Conservation (phyloP, 768 basidiomycete species). For the Tylopilus subfusipes region DNA sequence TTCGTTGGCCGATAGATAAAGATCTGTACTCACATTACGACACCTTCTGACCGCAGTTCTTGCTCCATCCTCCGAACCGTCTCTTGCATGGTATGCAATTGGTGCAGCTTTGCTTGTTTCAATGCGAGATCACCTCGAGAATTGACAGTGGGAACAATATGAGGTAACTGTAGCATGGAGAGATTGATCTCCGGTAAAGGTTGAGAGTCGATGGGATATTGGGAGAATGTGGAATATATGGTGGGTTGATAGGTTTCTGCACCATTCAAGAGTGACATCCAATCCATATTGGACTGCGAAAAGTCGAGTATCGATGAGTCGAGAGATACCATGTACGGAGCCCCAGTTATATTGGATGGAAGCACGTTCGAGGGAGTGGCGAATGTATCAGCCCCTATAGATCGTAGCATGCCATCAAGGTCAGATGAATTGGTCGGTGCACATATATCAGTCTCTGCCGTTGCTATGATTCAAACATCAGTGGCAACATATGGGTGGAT, state of each 20-base stretch:
- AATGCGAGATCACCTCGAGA: constrained; percentile 1
- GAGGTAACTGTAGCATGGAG: constrained; percentile 24
- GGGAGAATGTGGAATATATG: background rate
- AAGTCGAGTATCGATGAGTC: constrained; percentile 1
- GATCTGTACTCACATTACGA: constrained; percentile 6
- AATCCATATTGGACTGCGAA: constrained; percentile 5
- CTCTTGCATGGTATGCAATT: constrained; percentile 31
- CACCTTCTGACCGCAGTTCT: constrained; percentile 28
- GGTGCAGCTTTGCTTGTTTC: constrained; percentile 19
- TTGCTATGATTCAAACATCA: background rate
- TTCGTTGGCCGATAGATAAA: no score
- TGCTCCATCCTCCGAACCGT: constrained; percentile 32
- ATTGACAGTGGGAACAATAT: background rate
- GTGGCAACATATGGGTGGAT: background rate
- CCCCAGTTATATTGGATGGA: background rate
- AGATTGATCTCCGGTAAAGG: constrained; percentile 25
- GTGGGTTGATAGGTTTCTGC: background rate
- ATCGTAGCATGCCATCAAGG: constrained; percentile 9
- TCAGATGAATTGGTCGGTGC: background rate
- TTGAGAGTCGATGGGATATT: background rate
- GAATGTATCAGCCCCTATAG: background rate
- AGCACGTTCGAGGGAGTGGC: background rate
- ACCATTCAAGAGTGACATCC: constrained; percentile 13
- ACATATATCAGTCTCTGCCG: background rate
- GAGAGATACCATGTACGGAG: background rate